Base-by-base conservation (phyloP, 495 filamentous ascomycete species). In the Hyaloscypha variabilis region DNA sequence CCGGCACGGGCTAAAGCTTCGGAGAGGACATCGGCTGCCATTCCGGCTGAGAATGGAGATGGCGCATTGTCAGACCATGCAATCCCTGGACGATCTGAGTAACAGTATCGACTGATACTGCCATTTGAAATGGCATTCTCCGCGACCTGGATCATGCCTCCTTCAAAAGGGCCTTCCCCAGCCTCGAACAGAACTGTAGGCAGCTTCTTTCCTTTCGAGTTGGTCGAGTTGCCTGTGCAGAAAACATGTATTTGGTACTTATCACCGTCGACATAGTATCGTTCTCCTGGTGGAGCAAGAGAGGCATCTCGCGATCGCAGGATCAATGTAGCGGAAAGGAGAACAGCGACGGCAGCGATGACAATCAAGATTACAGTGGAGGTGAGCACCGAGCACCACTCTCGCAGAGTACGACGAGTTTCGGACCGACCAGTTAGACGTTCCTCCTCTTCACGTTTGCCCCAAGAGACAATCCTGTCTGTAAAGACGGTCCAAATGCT, bases 31-130 rank as follows among this genome's bases (percentile, higher is more conserved):
- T 97, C 92, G 8, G 90, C 87, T 1, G 91, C 88, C 89, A 96
- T 96, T 59, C 94, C 92, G 11, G 91, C 94, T 3, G 91, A 94
- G 71, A 96, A 88, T 1, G 95, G 94, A 2, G 93, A 97, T 10
- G 94, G 95, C 0, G 95, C 94, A 67, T 93, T 93, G 77, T 99
- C 95, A 54, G 91, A 95, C 87, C 90, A 97, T 39, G 82, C 93
- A 58, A 93, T 79, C 1, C 95, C 95, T 1, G 95, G 95, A 24
- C 95, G 90, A 71, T 99, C 95, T 78, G 91, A 96, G 76, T 96
- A 97, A 79, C 95, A 99, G 77, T 95, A 99, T 53, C 94, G 88
- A 56, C 77, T 73, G 65, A 99, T 95, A 29, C 86, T 88, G 28
- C 91, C 90, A 62, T 92, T 91, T 36, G 81, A 77, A 64, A 90